phyloP scores from a whole-genome alignment of 2,329 filamentous ascomycete genomes.

The Fusarium burgessii region DNA sequence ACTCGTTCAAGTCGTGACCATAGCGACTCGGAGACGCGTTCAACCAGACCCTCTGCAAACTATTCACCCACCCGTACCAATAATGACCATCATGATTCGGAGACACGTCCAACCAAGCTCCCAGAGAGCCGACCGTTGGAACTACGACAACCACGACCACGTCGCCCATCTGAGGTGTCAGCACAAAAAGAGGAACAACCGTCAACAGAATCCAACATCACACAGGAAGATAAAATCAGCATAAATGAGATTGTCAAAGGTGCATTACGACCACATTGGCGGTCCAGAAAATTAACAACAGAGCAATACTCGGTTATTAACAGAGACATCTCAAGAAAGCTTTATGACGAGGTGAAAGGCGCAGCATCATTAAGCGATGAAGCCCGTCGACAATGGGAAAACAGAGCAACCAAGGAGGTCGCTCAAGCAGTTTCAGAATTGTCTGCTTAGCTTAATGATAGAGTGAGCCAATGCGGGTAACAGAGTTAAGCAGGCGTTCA shows the following conservation, averaged over 20 bases:
- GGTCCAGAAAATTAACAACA: constrained; percentile 81
- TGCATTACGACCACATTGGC: constrained; percentile 85
- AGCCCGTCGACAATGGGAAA: constrained; percentile 78
- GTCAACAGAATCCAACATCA: constrained; percentile 73
- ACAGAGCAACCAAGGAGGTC: constrained; percentile 82
- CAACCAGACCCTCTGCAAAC: constrained; percentile 59
- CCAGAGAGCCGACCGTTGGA: constrained; percentile 57
- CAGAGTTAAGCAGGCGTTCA: constrained; percentile 49
- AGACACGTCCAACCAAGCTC: constrained; percentile 33
- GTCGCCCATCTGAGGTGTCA: constrained; percentile 56
- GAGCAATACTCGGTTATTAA: constrained; percentile 96
- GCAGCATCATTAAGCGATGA: constrained; percentile 72
- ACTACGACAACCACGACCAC: constrained; percentile 65
- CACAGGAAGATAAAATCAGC: constrained; percentile 86
- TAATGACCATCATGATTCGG: constrained; percentile 39
- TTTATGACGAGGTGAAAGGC: constrained; percentile 78
- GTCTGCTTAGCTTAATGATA: constrained; percentile 59
- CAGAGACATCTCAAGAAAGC: constrained; percentile 84
- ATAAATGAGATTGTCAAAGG: constrained; percentile 89
- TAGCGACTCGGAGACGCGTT: constrained; percentile 59
- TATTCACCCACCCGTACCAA: constrained; percentile 67
- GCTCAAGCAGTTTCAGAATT: constrained; percentile 75
- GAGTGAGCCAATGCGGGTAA: constrained; percentile 37
- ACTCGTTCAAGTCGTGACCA: constrained; percentile 32
- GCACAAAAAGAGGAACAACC: constrained; percentile 72